A percentile compares a stretch with the other conserved stretches of the same genome.
These are phyloP conservation scores for Arctostaphylos glauca DNA, from an alignment of 148 eudicot species.

Conservation along the genomic window DNA sequence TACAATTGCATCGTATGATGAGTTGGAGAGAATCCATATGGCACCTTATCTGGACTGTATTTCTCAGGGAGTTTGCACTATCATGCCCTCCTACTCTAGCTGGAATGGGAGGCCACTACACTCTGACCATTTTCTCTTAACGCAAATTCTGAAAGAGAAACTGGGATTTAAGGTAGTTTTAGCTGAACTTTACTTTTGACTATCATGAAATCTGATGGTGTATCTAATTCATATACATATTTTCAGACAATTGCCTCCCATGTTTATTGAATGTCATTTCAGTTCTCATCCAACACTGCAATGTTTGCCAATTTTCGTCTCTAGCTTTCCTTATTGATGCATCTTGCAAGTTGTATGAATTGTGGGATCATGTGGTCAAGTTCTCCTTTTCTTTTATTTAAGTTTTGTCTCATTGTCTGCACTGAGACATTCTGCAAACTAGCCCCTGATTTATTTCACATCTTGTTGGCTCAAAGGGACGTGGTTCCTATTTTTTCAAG, in stretches of 20 bases:
- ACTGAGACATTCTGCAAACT: not conserved
- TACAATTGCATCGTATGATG: constrained; percentile 58
- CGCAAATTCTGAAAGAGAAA: constrained; percentile 65
- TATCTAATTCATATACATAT: not conserved
- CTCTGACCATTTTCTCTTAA: constrained; percentile 60
- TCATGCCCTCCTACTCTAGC: constrained; percentile 86
- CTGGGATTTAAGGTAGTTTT: constrained; percentile 66
- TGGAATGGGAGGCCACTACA: constrained; percentile 76
- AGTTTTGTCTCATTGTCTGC: not conserved
- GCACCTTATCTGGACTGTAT: constrained; percentile 77
- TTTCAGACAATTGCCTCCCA: not conserved
- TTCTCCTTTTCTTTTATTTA: not conserved
- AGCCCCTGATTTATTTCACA: not conserved
- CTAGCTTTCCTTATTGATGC: not conserved
- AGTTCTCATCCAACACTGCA: not conserved
- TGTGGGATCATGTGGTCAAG: not conserved
- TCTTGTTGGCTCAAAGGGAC: not conserved
- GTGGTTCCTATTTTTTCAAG: not conserved
- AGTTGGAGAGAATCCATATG: constrained; percentile 74
- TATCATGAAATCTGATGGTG: not conserved
- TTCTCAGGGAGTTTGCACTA: constrained; percentile 78
- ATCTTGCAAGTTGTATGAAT: not conserved
- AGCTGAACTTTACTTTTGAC: not conserved
- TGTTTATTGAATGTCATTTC: not conserved
- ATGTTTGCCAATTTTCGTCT: constrained; percentile 14